Evolutionary conservation across 257 asterid species (phyloP).

Genomic region (Petrea volubilis): DNA sequence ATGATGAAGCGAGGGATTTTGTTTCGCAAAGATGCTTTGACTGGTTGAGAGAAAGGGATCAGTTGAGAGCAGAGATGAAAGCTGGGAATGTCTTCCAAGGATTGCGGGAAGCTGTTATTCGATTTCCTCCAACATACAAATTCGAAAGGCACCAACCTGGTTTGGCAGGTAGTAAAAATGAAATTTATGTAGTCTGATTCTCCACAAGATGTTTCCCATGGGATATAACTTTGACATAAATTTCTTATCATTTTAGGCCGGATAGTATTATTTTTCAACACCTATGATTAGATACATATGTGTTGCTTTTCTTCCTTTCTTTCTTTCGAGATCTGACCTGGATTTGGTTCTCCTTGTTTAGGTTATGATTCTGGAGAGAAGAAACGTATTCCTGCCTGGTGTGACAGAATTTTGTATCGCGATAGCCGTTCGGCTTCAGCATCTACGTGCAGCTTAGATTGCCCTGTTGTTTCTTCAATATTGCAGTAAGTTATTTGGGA

Average conservation of each 20-base stretch:
- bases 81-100: constrained; percentile 98
- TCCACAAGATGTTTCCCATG: neutral
- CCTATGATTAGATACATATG: neutral
- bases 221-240: neutral
- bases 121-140: constrained; percentile 96
- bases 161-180: constrained; percentile 68
- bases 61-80: constrained; percentile 83
- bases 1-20: constrained; percentile 96
- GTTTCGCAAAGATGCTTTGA: constrained; percentile 95
- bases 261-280: neutral
- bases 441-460: constrained; percentile 81
- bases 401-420: constrained; percentile 93
- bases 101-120: constrained; percentile 93
- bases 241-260: constrained; percentile 1
- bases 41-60: constrained; percentile 96
- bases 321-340: constrained; percentile 22
- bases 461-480: constrained; percentile 82
- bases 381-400: constrained; percentile 99
- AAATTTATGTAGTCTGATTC: constrained; percentile 9
- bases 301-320: neutral
- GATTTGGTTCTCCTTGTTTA: constrained; percentile 32
- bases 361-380: constrained; percentile 99
- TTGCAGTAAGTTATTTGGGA: constrained; percentile 61
- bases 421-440: constrained; percentile 74
- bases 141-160: constrained; percentile 92